Evolutionary conservation across 495 filamentous ascomycete species (phyloP), one percentile per base, ranked within the genome.

Genomic region (Xylaria acuta): DNA sequence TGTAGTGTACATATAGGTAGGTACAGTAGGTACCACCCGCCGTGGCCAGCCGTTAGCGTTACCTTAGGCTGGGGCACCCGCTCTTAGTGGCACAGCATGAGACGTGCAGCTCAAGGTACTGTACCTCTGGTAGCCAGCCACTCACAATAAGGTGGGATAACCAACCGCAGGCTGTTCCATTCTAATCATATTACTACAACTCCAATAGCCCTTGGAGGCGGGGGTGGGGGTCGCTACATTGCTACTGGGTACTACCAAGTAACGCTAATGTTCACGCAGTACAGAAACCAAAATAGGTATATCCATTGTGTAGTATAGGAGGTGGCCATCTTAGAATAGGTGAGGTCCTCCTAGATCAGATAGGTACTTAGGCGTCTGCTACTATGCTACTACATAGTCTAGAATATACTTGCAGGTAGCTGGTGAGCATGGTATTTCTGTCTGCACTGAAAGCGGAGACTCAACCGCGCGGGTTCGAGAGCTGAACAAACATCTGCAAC

Each of bases 371-470:
- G 38, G 8, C 38, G 38, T 40, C 38, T n/a, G n/a, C n/a, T n/a
- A n/a, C n/a, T n/a, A n/a, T n/a, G n/a, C n/a, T n/a, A n/a, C n/a
- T 40, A 40, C 38, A 5, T 16, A 12, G 41, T 18, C 41, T 45
- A 45, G 41, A 16, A 45, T 45, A 12, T 45, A 47, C 45, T 47
- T 47, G 45, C 20, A 20, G 45, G 45, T 47, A 47, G 18, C 47
- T 51, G 47, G 47, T 20, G n/a, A 51, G 47, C n/a, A n/a, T n/a
- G 41, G 9, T 3, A 43, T 47, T 47, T n/a, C 25, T 30, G 51
- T 25, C 51, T 12, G 25, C 32, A 60, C 58, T 60, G 58, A 38
- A 60, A 60, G 32, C 58, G 58, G 58, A 9, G 58, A 60, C 11
- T 38, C 32, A 60, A 60, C 58, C 58, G 11, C 2, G 12, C 18